Percentiles rank a stretch among this genome's conserved stretches.
Conservation (phyloP, 2,329 filamentous ascomycete species). For the Daldinia sp. region DNA sequence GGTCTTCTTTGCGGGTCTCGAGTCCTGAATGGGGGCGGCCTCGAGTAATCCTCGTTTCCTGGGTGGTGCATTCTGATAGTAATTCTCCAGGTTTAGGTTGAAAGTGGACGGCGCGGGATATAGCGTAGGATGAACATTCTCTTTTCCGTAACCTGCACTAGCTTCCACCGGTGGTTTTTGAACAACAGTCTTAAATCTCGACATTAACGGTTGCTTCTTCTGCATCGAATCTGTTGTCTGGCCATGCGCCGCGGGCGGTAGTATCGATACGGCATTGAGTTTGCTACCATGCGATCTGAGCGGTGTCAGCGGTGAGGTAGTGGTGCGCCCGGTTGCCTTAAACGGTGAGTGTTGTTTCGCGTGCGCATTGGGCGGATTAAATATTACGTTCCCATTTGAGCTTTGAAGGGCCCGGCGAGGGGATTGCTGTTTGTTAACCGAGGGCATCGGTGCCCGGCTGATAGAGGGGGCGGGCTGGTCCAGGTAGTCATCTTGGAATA, state of each 20-base stretch:
- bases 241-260: slow-evolving; percentile 68
- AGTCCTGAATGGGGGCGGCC: slow-evolving; percentile 77
- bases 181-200: slow-evolving; percentile 68
- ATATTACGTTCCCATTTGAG: slow-evolving; percentile 71
- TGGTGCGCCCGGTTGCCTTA: slow-evolving; percentile 69
- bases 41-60: slow-evolving; percentile 77
- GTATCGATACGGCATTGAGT: slow-evolving; percentile 75
- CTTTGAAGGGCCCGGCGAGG: slow-evolving; percentile 62
- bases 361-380: slow-evolving; percentile 71
- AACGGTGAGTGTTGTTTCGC: slow-evolving; percentile 74
- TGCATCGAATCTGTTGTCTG: slow-evolving; percentile 74
- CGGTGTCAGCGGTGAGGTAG: slow-evolving; percentile 70
- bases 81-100: slow-evolving; percentile 64
- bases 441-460: slow-evolving; percentile 69
- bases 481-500: slow-evolving; percentile 66
- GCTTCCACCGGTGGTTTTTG: slow-evolving; percentile 65
- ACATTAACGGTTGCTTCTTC: slow-evolving; percentile 72
- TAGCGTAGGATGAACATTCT: slow-evolving; percentile 66
- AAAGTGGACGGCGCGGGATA: slow-evolving; percentile 62
- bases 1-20: slow-evolving; percentile 74
- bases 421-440: slow-evolving; percentile 57
- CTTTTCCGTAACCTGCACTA: slow-evolving; percentile 62
- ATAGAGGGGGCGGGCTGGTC: slow-evolving; percentile 62
- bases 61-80: slow-evolving; percentile 63
- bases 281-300: slow-evolving; percentile 69